Base-by-base conservation (phyloP, 2,329 filamentous ascomycete species). In the Alternaria atra region DNA sequence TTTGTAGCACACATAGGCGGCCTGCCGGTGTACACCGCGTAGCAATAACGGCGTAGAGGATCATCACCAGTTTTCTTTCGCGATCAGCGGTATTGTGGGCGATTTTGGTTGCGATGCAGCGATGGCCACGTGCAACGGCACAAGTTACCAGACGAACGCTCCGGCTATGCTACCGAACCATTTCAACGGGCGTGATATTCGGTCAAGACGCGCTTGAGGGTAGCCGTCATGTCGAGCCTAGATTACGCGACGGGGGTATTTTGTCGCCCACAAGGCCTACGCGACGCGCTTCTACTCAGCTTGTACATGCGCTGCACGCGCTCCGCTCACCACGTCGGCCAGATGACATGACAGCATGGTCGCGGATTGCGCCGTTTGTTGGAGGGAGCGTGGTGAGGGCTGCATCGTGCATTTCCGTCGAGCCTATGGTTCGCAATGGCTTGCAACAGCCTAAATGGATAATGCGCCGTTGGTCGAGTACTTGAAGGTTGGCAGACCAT, bases 391-490 rank as follows among this genome's bases (percentile, higher is more conserved):
- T 58, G 58, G 63, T 60, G 63, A 64, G 56, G 69, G 55, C 64
- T 65, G 43, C 57, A 63, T 68, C 58, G 67, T 64, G 62, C 63
- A 57, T 63, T 62, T 40, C n/a, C 65, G 61, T 51, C 61, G 67
- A 59, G 60, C 65, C 64, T 65, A 59, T 69, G 57, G 57, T 55
- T 59, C 53, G 59, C 39, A 43, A 50, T 43, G 47, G 48, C 42
- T 10, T 60, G 46, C 69, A 74, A 53, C 65, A 61, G 72, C 70
- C 74, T 77, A 77, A 77, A 75, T 71, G 70, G 73, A 51, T 73
- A 70, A 57, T 60, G 58, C 64, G 53, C 52, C 43, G 63, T 42
- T 72, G 70, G 73, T 72, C 68, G 69, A 74, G 69, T 68, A 72
- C 55, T 64, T 64, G 64, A 60, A 44, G 53, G 55, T 63, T 55